Percentiles rank a stretch among this genome's conserved stretches.
Conservation (phyloP, 371 early-diverging fungal species). For the Apophysomyces variabilis region DNA sequence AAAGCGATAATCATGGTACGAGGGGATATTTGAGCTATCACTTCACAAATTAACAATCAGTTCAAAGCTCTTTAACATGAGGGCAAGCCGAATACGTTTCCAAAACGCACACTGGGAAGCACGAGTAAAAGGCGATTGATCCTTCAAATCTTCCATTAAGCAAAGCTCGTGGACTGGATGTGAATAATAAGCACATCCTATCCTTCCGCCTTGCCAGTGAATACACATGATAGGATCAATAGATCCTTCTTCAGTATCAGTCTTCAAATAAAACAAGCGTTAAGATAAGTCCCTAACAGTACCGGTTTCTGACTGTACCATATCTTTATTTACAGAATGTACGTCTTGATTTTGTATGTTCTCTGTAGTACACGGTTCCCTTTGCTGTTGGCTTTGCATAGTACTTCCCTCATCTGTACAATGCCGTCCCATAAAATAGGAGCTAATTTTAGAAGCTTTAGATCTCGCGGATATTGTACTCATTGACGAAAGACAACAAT, state of each 20-base stretch:
- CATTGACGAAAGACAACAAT: too few species aligned
- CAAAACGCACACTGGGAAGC: slow-evolving; percentile 36
- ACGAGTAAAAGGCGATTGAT: slow-evolving; percentile 41
- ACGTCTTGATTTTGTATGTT: too few species aligned
- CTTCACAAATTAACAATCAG: neutral
- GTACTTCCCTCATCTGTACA: too few species aligned
- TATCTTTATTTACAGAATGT: too few species aligned
- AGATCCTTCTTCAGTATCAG: neutral
- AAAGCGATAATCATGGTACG: slow-evolving; percentile 39
- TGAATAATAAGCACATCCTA: slow-evolving; percentile 63
- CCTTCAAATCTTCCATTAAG: slow-evolving; percentile 63
- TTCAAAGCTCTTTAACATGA: neutral
- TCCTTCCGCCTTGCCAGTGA: slow-evolving; percentile 34
- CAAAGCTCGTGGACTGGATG: slow-evolving; percentile 42
- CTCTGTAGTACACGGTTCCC: too few species aligned
- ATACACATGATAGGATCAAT: slow-evolving; percentile 45
- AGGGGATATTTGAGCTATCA: slow-evolving; percentile 34
- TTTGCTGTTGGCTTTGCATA: too few species aligned
- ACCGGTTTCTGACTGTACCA: too few species aligned
- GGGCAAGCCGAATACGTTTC: too few species aligned
- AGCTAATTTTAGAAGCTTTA: too few species aligned
- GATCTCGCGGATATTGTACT: too few species aligned
- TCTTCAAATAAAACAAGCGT: neutral
- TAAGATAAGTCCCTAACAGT: neutral
- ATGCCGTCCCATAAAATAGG: too few species aligned